phyloP scores from a whole-genome alignment of 2,329 filamentous ascomycete genomes.

The Atkinsonella texensis region DNA sequence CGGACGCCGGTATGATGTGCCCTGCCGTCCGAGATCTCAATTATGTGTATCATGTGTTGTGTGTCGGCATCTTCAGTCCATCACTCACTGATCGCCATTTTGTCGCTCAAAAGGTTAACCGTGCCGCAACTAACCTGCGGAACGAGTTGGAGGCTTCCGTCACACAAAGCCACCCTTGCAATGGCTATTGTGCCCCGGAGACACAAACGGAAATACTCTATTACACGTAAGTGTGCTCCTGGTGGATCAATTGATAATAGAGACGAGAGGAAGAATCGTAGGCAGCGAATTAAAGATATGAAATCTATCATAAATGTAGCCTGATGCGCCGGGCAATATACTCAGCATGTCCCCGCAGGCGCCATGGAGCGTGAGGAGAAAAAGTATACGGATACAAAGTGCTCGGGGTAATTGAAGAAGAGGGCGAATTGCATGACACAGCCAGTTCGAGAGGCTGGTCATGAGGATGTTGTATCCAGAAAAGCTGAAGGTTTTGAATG shows the following conservation, averaged over 20 bases:
- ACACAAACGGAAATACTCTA: constrained; percentile 21
- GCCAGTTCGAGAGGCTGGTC: neutral
- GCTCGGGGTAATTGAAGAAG: constrained; percentile 25
- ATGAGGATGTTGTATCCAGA: too few relatives aligned
- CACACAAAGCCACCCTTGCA: constrained; percentile 28
- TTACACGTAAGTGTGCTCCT: too few relatives aligned
- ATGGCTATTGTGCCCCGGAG: constrained; percentile 33
- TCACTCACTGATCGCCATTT: constrained; percentile 22
- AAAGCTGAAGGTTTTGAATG: too few relatives aligned
- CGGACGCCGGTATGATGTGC: constrained; percentile 25
- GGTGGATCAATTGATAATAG: too few relatives aligned
- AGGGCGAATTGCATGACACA: constrained; percentile 20
- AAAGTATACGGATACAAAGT: constrained; percentile 28
- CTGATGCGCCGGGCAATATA: too few relatives aligned
- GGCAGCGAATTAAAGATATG: too few relatives aligned
- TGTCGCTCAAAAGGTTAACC: constrained; percentile 29
- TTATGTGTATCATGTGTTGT: constrained; percentile 36
- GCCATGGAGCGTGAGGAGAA: constrained; percentile 19
- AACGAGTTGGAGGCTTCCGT: constrained; percentile 28
- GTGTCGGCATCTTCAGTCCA: constrained; percentile 24
- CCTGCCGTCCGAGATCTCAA: constrained; percentile 33
- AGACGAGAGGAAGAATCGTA: too few relatives aligned
- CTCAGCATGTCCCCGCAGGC: constrained; percentile 5
- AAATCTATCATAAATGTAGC: too few relatives aligned
- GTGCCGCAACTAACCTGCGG: constrained; percentile 31